Conservation (phyloP, 257 asterid species). For the Apocynum venetum region DNA sequence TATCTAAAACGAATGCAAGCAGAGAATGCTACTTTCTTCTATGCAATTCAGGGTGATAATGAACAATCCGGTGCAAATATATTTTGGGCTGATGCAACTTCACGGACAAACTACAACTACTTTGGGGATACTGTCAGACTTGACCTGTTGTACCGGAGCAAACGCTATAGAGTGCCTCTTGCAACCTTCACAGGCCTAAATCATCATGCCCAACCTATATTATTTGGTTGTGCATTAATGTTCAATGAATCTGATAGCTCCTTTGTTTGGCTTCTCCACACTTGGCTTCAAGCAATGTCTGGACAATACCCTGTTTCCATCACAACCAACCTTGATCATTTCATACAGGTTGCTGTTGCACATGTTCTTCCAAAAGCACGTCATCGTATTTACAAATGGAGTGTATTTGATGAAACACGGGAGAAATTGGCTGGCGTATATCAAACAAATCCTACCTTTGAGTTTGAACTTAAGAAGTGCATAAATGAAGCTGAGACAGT, state of each 20-base stretch:
- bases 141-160: slow-evolving; percentile 45
- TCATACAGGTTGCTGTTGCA: slow-evolving; percentile 56
- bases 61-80: slow-evolving; percentile 48
- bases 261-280: slow-evolving; percentile 66
- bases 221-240: slow-evolving; percentile 78
- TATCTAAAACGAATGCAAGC: slow-evolving; percentile 59
- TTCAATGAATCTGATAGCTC: slow-evolving; percentile 53
- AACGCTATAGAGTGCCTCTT: slow-evolving; percentile 48
- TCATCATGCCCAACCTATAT: slow-evolving; percentile 80
- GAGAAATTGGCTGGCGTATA: slow-evolving; percentile 53
- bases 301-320: slow-evolving; percentile 57
- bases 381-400: slow-evolving; percentile 67
- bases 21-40: slow-evolving; percentile 61
- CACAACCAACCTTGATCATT: slow-evolving; percentile 58
- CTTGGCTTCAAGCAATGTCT: slow-evolving; percentile 70
- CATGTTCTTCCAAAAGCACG: slow-evolving; percentile 58
- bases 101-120: slow-evolving; percentile 46
- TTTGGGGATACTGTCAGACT: slow-evolving; percentile 79
- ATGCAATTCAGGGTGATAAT: slow-evolving; percentile 51
- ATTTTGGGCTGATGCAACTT: slow-evolving; percentile 66
- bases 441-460: slow-evolving; percentile 51
- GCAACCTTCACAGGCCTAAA: slow-evolving; percentile 73
- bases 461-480: slow-evolving; percentile 57
- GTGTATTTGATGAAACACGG: slow-evolving; percentile 56
- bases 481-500: slow-evolving; percentile 53